phyloP scores from a whole-genome alignment of 345 rosid genomes.

The Rhodomyrtus tomentosa region DNA sequence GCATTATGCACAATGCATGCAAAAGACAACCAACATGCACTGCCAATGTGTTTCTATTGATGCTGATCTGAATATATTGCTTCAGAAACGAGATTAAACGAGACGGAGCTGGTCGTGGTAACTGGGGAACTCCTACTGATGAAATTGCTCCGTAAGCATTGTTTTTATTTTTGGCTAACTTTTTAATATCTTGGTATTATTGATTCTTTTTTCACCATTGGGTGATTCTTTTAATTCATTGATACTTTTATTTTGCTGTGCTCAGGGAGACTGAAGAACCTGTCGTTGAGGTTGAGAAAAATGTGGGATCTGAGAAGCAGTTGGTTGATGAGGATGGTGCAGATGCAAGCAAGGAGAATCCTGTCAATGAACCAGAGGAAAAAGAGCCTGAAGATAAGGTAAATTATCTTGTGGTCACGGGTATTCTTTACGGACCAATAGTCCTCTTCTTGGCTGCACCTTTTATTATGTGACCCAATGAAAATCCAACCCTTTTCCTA shows the following conservation, averaged over 20 bases:
- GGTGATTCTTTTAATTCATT: neutral
- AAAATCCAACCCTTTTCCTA: neutral
- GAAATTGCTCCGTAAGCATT: constrained; percentile 58
- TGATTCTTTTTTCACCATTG: neutral
- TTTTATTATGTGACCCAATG: neutral
- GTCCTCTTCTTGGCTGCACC: neutral
- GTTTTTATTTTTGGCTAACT: neutral
- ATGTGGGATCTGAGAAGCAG: constrained; percentile 39
- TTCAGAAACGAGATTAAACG: constrained; percentile 73
- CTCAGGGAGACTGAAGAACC: constrained; percentile 62
- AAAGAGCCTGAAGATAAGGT: constrained; percentile 91
- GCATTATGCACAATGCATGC: neutral
- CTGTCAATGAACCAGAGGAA: constrained; percentile 41
- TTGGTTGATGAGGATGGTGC: constrained; percentile 45
- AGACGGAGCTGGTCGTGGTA: constrained; percentile 85
- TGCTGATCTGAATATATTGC: neutral
- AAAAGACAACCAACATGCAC: neutral
- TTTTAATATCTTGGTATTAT: neutral
- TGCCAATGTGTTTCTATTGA: neutral
- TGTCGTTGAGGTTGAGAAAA: constrained; percentile 41
- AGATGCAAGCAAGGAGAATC: constrained; percentile 59
- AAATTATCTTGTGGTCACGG: neutral
- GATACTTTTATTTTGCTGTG: neutral
- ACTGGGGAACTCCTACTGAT: constrained; percentile 87
- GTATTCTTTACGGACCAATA: neutral